Conservation (phyloP, 345 rosid species). For the Euphorbia pulcherrima region DNA sequence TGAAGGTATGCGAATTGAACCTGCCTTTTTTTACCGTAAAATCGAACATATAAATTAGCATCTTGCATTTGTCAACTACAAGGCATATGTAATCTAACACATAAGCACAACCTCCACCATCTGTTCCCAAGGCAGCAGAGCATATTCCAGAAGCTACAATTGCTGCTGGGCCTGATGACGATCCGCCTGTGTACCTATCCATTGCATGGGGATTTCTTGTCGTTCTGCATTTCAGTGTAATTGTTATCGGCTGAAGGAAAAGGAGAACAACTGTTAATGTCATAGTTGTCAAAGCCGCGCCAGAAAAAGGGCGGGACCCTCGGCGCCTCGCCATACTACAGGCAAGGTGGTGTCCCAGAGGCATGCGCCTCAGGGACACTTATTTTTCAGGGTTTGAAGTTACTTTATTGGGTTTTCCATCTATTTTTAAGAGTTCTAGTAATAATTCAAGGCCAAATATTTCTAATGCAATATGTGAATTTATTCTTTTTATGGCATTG, state of each 20-base stretch:
- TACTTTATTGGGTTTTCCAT: too few relatives aligned
- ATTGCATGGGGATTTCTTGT: slow-evolving; percentile 82
- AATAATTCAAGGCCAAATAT: too few relatives aligned
- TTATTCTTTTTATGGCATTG: too few relatives aligned
- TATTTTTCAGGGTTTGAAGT: too few relatives aligned
- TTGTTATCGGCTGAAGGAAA: background rate
- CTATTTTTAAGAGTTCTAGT: too few relatives aligned
- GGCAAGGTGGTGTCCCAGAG: too few relatives aligned
- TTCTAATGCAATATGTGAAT: too few relatives aligned
- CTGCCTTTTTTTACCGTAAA: slow-evolving; percentile 38
- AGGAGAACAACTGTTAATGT: too few relatives aligned
- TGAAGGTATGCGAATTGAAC: slow-evolving; percentile 78
- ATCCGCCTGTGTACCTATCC: slow-evolving; percentile 90
- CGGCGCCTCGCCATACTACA: too few relatives aligned
- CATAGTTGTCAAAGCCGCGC: too few relatives aligned
- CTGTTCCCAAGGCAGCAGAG: slow-evolving; percentile 92
- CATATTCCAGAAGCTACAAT: slow-evolving; percentile 85
- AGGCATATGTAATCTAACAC: slow-evolving; percentile 16
- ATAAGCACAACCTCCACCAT: slow-evolving; percentile 76
- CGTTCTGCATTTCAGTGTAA: slow-evolving; percentile 47
- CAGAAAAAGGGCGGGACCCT: too few relatives aligned
- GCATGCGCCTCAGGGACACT: too few relatives aligned
- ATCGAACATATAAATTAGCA: slow-evolving; percentile 17
- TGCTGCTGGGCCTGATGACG: slow-evolving; percentile 93
- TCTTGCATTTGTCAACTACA: slow-evolving; percentile 1